These are phyloP conservation scores for Madurella mycetomatis DNA, from an alignment of 2,329 filamentous ascomycete species.

Conservation along the genomic window DNA sequence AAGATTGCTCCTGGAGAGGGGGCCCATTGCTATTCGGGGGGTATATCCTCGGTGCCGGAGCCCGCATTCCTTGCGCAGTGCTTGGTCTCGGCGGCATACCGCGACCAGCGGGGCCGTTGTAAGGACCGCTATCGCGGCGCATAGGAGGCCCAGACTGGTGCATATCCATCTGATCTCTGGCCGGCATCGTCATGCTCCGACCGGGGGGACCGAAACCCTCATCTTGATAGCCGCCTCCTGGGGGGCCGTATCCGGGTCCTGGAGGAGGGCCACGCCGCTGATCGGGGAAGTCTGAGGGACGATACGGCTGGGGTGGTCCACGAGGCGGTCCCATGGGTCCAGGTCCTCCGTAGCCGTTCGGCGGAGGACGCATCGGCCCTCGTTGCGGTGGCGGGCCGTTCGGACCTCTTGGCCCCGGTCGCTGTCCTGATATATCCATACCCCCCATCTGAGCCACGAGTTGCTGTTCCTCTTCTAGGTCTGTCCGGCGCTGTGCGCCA, in stretches of 20 bases:
- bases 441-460: constrained; percentile 40
- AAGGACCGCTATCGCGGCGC: constrained; percentile 43
- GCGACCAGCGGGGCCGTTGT: constrained; percentile 37
- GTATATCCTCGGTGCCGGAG: constrained; percentile 51
- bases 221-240: constrained; percentile 32
- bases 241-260: constrained; percentile 25
- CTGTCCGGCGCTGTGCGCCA: constrained; percentile 36
- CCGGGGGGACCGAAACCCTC: constrained; percentile 47
- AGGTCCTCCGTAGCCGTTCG: constrained; percentile 28
- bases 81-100: constrained; percentile 50
- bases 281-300: constrained; percentile 35
- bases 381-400: constrained; percentile 30
- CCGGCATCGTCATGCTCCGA: constrained; percentile 61
- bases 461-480: constrained; percentile 38
- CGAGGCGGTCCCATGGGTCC: constrained; percentile 29
- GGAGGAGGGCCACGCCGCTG: constrained; percentile 32
- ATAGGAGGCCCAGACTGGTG: constrained; percentile 31
- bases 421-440: constrained; percentile 36
- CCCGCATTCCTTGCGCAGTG: constrained; percentile 50
- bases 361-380: constrained; percentile 32
- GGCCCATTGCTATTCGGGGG: constrained; percentile 41
- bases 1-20: constrained; percentile 32
- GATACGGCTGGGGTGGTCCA: constrained; percentile 35
- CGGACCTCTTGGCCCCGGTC: constrained; percentile 26
- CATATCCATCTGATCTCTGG: constrained; percentile 42